phyloP scores from a whole-genome alignment of 805 yeast species.

The Debaryomyces castellii region DNA sequence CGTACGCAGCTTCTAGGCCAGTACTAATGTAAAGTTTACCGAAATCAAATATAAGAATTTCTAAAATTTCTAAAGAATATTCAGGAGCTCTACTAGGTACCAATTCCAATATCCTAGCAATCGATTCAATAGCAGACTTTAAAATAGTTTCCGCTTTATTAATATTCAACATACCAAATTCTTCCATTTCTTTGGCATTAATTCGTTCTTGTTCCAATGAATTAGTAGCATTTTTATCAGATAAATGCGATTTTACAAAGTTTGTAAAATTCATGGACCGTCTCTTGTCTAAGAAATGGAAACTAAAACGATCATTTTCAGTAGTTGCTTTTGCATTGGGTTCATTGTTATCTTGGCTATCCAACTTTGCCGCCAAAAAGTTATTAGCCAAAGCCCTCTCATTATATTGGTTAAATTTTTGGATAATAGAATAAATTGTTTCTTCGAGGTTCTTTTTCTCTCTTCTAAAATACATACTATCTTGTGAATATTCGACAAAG shows the following conservation, averaged over 20 bases:
- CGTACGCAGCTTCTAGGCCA: constrained; percentile 70
- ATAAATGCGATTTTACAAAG: constrained; percentile 51
- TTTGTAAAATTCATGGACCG: constrained; percentile 53
- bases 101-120: constrained; percentile 74
- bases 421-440: constrained; percentile 44
- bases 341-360: constrained; percentile 32
- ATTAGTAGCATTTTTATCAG: constrained; percentile 39
- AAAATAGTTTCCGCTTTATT: constrained; percentile 60
- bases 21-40: constrained; percentile 74
- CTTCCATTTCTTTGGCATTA: constrained; percentile 18
- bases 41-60: constrained; percentile 63
- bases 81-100: constrained; percentile 61
- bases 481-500: constrained; percentile 67
- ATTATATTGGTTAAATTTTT: constrained; percentile 40
- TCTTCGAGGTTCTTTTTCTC: constrained; percentile 71
- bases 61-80: constrained; percentile 64
- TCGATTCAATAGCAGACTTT: constrained; percentile 71
- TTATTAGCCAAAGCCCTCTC: constrained; percentile 36
- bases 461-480: constrained; percentile 63
- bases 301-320: constrained; percentile 25
- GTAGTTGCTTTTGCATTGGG: constrained; percentile 12
- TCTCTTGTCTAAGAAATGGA: constrained; percentile 38
- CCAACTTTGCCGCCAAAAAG: constrained; percentile 31
- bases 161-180: constrained; percentile 34
- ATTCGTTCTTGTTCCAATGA: constrained; percentile 12